phyloP scores from a whole-genome alignment of 1,284 basidiomycete genomes.

The Puccinia coronata region DNA sequence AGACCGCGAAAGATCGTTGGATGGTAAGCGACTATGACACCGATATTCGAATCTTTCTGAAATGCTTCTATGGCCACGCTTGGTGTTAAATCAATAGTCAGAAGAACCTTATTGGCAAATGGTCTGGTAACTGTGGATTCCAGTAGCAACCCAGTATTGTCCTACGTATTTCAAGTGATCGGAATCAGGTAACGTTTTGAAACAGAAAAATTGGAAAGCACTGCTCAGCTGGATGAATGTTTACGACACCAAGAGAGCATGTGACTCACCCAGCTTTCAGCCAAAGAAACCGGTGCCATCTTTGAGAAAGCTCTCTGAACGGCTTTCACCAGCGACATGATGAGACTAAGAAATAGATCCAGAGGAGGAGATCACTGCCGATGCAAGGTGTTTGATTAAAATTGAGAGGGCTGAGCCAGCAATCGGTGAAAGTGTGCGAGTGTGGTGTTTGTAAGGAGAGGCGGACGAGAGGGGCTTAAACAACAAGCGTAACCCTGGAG shows the following conservation, averaged over 20 bases:
- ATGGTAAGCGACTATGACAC: conserved; percentile 42
- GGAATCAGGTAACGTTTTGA: no score
- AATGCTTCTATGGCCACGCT: conserved; percentile 38
- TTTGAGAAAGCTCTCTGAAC: conserved; percentile 38
- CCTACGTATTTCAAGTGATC: no score
- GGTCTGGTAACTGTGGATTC: conserved; percentile 32
- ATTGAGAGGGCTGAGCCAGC: no score
- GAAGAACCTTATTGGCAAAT: conserved; percentile 25
- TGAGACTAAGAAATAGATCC: no score
- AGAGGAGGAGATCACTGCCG: no score
- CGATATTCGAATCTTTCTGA: conserved; percentile 14
- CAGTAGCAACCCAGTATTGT: conserved; percentile 38
- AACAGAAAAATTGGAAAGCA: no score
- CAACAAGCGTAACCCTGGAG: no score
- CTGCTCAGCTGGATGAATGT: no score
- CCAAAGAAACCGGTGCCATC: conserved; percentile 43
- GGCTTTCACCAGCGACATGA: conserved; percentile 39
- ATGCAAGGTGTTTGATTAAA: no score
- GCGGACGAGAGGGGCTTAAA: no score
- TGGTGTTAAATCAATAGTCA: conserved; percentile 42
- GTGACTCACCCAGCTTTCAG: conserved; percentile 38
- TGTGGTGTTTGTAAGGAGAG: no score
- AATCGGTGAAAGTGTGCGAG: no score
- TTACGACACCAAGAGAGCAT: background rate
- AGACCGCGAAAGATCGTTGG: conserved; percentile 34